phyloP scores from a whole-genome alignment of 139 green algal genomes.

The Coccomyxa sp. region DNA sequence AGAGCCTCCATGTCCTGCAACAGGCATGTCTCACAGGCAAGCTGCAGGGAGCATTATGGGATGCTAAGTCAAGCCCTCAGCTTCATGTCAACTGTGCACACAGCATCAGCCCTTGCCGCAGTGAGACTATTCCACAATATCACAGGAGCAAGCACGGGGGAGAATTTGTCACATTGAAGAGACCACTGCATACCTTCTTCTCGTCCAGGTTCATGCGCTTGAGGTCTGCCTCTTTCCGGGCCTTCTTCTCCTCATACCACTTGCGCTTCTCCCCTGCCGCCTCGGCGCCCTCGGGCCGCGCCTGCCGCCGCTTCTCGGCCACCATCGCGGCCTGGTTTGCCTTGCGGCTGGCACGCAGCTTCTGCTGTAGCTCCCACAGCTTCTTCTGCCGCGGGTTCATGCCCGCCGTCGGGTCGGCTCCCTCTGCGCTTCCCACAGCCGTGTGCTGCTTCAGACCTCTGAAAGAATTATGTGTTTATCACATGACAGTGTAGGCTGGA shows the following conservation, averaged over 20 bases:
- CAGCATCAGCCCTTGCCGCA: too few relatives aligned
- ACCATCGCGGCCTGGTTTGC: conserved; percentile 88
- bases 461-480: not conserved
- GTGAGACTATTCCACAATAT: too few relatives aligned
- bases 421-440: conserved; percentile 14
- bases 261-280: conserved; percentile 33
- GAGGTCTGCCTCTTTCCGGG: conserved; percentile 64
- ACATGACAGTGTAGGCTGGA: too few relatives aligned
- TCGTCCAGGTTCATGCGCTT: conserved; percentile 61
- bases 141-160: too few relatives aligned
- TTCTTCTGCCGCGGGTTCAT: conserved; percentile 75
- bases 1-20: too few relatives aligned
- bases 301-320: conserved; percentile 67
- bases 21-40: too few relatives aligned
- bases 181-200: conserved; percentile 11
- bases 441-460: not conserved
- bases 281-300: conserved; percentile 5
- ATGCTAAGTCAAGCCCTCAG: too few relatives aligned
- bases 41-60: too few relatives aligned
- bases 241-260: conserved; percentile 83
- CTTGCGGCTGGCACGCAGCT: conserved; percentile 77
- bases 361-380: conserved; percentile 75
- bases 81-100: too few relatives aligned
- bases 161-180: too few relatives aligned
- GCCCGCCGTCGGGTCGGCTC: conserved; percentile 48